Evolutionary conservation across 2,329 filamentous ascomycete species (phyloP).

Genomic region (Aspergillus amoenus): DNA sequence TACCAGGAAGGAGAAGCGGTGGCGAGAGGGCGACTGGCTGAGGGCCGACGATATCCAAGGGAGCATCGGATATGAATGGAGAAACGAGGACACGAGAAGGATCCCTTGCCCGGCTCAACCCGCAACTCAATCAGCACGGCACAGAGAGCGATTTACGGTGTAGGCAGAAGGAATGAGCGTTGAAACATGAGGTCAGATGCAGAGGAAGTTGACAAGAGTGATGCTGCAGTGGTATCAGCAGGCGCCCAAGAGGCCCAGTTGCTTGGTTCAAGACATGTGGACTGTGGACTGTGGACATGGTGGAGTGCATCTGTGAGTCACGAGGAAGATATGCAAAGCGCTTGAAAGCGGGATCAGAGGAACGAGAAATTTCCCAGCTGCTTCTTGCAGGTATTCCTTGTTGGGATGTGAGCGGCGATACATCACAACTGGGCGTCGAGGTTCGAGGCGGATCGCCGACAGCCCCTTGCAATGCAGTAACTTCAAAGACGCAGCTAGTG

Average conservation of each 20-base stretch:
- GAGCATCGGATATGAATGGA: neutral
- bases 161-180: conserved; percentile 12
- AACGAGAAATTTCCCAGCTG: neutral
- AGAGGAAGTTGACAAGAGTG: neutral
- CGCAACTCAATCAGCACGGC: neutral
- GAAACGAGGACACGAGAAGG: neutral
- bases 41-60: neutral
- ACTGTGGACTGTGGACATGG: neutral
- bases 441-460: neutral
- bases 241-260: conserved; percentile 21
- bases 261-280: conserved; percentile 13
- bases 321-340: conserved; percentile 5
- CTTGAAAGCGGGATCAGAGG: conserved; percentile 15
- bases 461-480: neutral
- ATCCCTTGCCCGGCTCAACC: conserved; percentile 3
- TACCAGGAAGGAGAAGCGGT: conserved; percentile 6
- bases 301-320: conserved; percentile 16
- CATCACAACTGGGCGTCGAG: conserved; percentile 1
- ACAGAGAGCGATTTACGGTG: neutral
- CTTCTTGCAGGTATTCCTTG: neutral
- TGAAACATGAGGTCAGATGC: conserved; percentile 13
- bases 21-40: conserved; percentile 12
- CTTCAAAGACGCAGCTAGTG: no score
- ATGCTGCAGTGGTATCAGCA: conserved; percentile 19
- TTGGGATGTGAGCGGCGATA: neutral